Evolutionary conservation across 108 stramenopile species (phyloP).

Genomic region (Mayamaea pseudoterrestris): DNA sequence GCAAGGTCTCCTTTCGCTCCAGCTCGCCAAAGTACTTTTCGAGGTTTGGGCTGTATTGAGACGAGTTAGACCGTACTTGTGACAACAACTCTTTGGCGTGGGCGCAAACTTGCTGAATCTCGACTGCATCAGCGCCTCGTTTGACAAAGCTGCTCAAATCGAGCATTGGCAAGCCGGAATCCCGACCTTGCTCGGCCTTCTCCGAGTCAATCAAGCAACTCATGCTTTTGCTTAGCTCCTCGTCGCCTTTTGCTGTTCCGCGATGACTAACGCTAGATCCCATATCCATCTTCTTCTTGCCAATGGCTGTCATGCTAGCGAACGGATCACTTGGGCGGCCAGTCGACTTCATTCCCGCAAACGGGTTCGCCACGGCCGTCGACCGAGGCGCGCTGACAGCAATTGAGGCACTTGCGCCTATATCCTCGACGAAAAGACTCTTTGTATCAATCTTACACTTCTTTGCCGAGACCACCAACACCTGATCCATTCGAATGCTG

Average conservation of each 20-base stretch:
- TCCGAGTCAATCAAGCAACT: conserved; percentile 38
- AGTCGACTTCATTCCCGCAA: background rate
- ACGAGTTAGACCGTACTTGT: conserved; percentile 28
- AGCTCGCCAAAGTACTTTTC: conserved; percentile 41
- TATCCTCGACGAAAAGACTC: conserved; percentile 34
- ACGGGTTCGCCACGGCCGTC: background rate
- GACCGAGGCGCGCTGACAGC: too few relatives aligned
- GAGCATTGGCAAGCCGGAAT: conserved; percentile 24
- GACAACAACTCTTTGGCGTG: conserved; percentile 20
- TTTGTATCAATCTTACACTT: conserved; percentile 57
- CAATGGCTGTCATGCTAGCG: conserved; percentile 58
- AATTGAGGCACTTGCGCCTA: too few relatives aligned
- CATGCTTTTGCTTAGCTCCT: conserved; percentile 37
- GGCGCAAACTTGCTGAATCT: conserved; percentile 35
- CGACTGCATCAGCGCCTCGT: conserved; percentile 45
- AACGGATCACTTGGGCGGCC: conserved; percentile 34
- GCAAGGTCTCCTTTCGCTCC: conserved; percentile 54
- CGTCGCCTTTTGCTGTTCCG: conserved; percentile 15
- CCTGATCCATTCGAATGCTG: conserved; percentile 42
- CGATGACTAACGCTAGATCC: background rate
- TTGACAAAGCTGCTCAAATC: conserved; percentile 49
- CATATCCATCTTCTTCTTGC: conserved; percentile 28
- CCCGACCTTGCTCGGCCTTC: conserved; percentile 22
- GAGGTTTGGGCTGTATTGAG: conserved; percentile 59
- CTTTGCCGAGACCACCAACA: conserved; percentile 41